phyloP scores from a whole-genome alignment of 2,329 filamentous ascomycete genomes.

The Grosmannia huntii region DNA sequence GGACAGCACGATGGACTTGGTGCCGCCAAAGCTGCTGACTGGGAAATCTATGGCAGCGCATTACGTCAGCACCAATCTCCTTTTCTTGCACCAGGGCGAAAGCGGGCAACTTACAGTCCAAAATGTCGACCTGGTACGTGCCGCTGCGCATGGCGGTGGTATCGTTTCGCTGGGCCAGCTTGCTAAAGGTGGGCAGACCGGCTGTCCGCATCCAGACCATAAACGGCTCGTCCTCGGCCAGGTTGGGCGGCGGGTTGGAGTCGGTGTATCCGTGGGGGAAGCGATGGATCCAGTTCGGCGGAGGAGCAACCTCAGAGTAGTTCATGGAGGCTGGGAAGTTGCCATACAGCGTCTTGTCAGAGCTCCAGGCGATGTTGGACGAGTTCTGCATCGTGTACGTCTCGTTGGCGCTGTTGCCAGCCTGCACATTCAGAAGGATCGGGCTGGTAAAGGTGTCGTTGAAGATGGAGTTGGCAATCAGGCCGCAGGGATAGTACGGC shows the following conservation, averaged over 20 bases:
- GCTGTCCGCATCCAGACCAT: conserved; percentile 99
- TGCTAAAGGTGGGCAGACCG: conserved; percentile 87
- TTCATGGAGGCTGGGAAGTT: conserved; percentile 45
- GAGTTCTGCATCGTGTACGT: conserved; percentile 67
- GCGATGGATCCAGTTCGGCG: conserved; percentile 68
- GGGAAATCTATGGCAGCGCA: conserved; percentile 53
- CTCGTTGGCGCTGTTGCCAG: conserved; percentile 23
- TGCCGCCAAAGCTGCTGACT: conserved; percentile 66
- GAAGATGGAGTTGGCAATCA: conserved; percentile 95
- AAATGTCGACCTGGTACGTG: conserved; percentile 63
- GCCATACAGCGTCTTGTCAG: conserved; percentile 70
- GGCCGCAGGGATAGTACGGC: conserved; percentile 84
- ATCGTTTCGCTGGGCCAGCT: conserved; percentile 78
- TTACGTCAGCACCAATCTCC: conserved; percentile 1
- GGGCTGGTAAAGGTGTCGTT: conserved; percentile 78
- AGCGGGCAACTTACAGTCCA: conserved; percentile 51
- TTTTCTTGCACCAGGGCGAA: neutral
- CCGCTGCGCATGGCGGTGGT: conserved; percentile 52
- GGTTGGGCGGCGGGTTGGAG: conserved; percentile 52
- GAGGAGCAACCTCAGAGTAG: conserved; percentile 55
- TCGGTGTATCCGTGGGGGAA: conserved; percentile 60
- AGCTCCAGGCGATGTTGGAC: conserved; percentile 70
- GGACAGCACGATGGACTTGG: conserved; percentile 79
- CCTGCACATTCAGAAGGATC: conserved; percentile 39
- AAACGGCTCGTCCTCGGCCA: conserved; percentile 69